These are phyloP conservation scores for Furcasterigmium sp. DNA, from an alignment of 2,329 filamentous ascomycete genomes.

Conservation along the genomic window DNA sequence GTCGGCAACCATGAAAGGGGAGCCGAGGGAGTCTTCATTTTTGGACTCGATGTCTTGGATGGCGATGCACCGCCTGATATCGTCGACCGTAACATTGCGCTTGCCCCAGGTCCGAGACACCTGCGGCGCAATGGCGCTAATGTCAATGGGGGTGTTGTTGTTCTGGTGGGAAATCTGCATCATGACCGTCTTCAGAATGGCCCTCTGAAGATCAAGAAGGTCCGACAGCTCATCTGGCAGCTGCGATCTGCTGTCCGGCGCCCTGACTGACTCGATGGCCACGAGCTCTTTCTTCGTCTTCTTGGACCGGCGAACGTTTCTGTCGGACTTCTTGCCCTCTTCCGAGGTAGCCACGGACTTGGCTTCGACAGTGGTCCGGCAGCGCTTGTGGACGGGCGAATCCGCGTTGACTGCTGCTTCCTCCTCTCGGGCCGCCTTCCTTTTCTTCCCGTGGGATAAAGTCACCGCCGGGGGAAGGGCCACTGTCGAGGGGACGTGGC, in stretches of 20 bases:
- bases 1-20: constrained; percentile 41
- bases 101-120: constrained; percentile 69
- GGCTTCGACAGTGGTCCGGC: constrained; percentile 2
- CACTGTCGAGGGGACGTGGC: constrained; percentile 1
- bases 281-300: constrained; percentile 5
- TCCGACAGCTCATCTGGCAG: constrained; percentile 52
- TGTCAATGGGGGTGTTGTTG: constrained; percentile 52
- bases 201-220: constrained; percentile 57
- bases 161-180: constrained; percentile 69
- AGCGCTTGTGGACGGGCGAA: constrained; percentile 7
- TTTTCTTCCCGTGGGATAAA: constrained; percentile 7
- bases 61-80: constrained; percentile 62
- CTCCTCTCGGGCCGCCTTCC: constrained; percentile 9
- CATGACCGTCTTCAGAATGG: constrained; percentile 63
- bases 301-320: constrained; percentile 11
- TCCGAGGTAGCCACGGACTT: constrained; percentile 2
- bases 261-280: constrained; percentile 17
- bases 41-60: constrained; percentile 44
- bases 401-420: background rate
- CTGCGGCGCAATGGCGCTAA: constrained; percentile 55
- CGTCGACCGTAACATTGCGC: constrained; percentile 57
- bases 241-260: too few relatives aligned
- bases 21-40: constrained; percentile 10
- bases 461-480: background rate
- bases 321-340: constrained; percentile 17